These are phyloP conservation scores for Citrullus colocynthis DNA, from an alignment of 306 rosid genomes.

Conservation along the genomic window DNA sequence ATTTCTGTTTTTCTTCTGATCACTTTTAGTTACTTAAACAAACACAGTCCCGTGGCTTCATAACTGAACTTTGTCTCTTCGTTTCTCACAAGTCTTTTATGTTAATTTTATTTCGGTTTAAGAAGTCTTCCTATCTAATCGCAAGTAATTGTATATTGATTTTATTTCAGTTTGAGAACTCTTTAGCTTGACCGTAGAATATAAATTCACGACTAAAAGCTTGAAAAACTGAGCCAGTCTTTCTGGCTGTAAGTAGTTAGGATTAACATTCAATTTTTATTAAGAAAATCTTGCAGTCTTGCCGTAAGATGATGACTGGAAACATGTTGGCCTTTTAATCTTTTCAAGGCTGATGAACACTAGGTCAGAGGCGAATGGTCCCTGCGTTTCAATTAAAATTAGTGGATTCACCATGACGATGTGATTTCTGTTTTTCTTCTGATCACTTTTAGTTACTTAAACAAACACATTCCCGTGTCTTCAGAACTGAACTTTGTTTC, in stretches of 20 bases:
- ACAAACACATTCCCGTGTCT: not conserved
- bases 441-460: not conserved
- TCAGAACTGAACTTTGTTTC: not conserved
- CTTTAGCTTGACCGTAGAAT: not conserved
- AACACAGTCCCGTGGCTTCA: not conserved
- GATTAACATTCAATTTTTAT: not conserved
- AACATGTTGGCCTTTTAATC: not conserved
- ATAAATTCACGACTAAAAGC: not conserved
- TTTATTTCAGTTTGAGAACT: not conserved
- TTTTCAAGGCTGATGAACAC: not conserved
- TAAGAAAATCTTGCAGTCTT: not conserved
- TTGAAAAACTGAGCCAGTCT: not conserved
- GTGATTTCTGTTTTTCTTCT: not conserved
- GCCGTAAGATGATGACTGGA: not conserved
- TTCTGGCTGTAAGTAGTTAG: not conserved
- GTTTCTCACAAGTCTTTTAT: not conserved
- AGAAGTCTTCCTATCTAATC: not conserved
- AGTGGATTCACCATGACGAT: not conserved
- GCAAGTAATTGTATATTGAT: not conserved
- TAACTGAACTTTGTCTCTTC: not conserved
- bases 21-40: not conserved
- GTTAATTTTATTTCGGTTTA: not conserved
- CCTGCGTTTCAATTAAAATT: not conserved
- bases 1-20: not conserved
- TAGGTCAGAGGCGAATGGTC: not conserved